phyloP scores from a whole-genome alignment of 139 green algal genomes.

The Dunaliella primolecta region DNA sequence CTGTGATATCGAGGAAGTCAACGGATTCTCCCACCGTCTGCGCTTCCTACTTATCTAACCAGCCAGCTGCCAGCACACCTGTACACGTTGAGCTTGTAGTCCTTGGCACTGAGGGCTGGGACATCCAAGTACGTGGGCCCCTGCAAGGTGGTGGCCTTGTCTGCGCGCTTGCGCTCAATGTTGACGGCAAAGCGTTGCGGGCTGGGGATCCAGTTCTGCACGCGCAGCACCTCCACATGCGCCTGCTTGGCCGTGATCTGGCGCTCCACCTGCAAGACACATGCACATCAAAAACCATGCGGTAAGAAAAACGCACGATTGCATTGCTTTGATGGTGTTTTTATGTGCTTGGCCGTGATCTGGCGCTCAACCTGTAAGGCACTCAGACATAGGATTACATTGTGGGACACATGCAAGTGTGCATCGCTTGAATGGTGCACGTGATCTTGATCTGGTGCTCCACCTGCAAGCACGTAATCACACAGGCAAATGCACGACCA shows the following conservation, averaged over 20 bases:
- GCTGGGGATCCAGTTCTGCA: slow-evolving; percentile 74
- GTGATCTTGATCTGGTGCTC: slow-evolving; percentile 52
- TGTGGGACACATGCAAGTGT: too few species aligned
- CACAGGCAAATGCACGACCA: too few species aligned
- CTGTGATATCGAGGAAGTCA: too few species aligned
- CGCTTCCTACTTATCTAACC: too few species aligned
- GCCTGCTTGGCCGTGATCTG: slow-evolving; percentile 52
- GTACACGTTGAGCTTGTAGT: slow-evolving; percentile 65
- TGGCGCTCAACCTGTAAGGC: slow-evolving; percentile 37
- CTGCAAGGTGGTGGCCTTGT: slow-evolving; percentile 42
- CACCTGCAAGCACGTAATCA: too few species aligned
- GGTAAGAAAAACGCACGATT: too few species aligned
- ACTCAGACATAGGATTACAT: too few species aligned
- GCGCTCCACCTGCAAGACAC: slow-evolving; percentile 39
- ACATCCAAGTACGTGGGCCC: slow-evolving; percentile 64
- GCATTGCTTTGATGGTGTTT: too few species aligned
- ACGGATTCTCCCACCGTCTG: too few species aligned
- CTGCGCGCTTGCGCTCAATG: slow-evolving; percentile 22
- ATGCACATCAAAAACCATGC: too few species aligned
- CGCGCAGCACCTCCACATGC: slow-evolving; percentile 55
- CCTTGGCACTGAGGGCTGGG: slow-evolving; percentile 52
- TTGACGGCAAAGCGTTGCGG: slow-evolving; percentile 68
- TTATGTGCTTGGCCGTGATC: slow-evolving; percentile 60
- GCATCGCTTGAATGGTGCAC: too few species aligned
- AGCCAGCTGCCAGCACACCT: too few species aligned